Evolutionary conservation across 2,329 filamentous ascomycete species (phyloP).

Genomic region (Hawksworthiomyces lignivorus): DNA sequence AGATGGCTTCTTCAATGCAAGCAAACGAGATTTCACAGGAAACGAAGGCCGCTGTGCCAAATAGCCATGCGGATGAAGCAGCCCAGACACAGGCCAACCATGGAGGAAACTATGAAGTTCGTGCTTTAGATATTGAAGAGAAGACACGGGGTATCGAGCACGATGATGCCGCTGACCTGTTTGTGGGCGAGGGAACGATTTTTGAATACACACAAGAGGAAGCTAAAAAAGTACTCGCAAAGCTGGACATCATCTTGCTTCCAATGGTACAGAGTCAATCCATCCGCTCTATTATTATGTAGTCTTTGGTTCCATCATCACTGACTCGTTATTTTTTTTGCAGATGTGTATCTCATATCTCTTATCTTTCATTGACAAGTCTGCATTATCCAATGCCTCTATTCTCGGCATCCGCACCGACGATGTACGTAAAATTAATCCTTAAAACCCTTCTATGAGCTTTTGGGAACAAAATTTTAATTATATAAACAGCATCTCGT

Average conservation of each 20-base stretch:
- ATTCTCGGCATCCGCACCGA: conserved; percentile 11
- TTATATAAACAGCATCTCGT: conserved; percentile 1
- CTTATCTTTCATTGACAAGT: conserved; percentile 11
- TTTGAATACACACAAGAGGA: conserved; percentile 9
- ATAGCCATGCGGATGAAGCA: conserved; percentile 1
- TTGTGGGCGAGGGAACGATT: conserved; percentile 2
- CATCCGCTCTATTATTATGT: too few relatives aligned
- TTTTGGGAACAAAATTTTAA: too few relatives aligned
- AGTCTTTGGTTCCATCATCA: too few relatives aligned
- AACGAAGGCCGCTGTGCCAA: too few relatives aligned
- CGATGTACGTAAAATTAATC: too few relatives aligned
- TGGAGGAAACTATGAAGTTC: not conserved
- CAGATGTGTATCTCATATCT: conserved; percentile 8
- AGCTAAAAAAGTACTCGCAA: conserved; percentile 1
- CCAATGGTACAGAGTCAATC: conserved; percentile 5
- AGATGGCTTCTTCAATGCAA: too few relatives aligned
- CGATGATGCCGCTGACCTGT: conserved; percentile 9
- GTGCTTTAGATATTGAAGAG: not conserved
- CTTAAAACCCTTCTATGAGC: too few relatives aligned
- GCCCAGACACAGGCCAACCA: not conserved
- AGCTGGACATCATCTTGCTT: conserved; percentile 7
- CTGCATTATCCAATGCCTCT: conserved; percentile 8
- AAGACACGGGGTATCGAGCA: conserved; percentile 8
- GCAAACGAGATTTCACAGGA: too few relatives aligned
- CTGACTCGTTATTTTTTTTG: too few relatives aligned